Evolutionary conservation across 169 alveolate species (phyloP).

Genomic region (Eimeria praecox): DNA sequence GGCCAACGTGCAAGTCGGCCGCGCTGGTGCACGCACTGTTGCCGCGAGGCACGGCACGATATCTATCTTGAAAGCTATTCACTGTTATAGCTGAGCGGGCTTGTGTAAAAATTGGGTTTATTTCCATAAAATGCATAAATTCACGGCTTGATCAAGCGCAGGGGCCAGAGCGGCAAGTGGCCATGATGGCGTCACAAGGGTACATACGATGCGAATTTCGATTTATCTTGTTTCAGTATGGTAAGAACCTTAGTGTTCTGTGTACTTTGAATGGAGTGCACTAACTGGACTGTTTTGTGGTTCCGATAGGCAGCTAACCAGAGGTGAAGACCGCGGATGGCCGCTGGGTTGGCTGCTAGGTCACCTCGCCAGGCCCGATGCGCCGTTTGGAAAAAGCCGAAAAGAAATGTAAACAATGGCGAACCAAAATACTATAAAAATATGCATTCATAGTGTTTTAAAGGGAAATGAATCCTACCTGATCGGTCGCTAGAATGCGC

Average conservation of each 20-base stretch:
- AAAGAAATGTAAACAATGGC: not conserved
- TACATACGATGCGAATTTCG: not conserved
- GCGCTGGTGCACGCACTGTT: not conserved
- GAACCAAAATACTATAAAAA: not conserved
- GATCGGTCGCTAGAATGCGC: not conserved
- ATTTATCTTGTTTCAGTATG: not conserved
- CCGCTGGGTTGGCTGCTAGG: slow-evolving; percentile 50
- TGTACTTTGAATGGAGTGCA: not conserved
- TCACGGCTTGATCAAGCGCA: not conserved
- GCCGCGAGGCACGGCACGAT: not conserved
- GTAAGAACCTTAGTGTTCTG: not conserved
- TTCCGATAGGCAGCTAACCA: not conserved
- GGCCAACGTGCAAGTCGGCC: not conserved
- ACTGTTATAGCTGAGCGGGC: not conserved
- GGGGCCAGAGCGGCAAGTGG: slow-evolving; percentile 23
- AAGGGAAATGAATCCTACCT: not conserved
- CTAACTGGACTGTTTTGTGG: not conserved
- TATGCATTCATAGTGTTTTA: not conserved
- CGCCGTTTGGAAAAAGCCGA: not conserved
- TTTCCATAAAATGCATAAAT: not conserved
- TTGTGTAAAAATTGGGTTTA: not conserved
- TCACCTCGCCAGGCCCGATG: slow-evolving; percentile 25
- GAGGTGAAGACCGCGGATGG: not conserved
- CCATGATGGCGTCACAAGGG: too few species aligned
- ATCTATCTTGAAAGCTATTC: not conserved